Conservation (phyloP, 1,284 basidiomycete species). For the Tylopilus sp. region DNA sequence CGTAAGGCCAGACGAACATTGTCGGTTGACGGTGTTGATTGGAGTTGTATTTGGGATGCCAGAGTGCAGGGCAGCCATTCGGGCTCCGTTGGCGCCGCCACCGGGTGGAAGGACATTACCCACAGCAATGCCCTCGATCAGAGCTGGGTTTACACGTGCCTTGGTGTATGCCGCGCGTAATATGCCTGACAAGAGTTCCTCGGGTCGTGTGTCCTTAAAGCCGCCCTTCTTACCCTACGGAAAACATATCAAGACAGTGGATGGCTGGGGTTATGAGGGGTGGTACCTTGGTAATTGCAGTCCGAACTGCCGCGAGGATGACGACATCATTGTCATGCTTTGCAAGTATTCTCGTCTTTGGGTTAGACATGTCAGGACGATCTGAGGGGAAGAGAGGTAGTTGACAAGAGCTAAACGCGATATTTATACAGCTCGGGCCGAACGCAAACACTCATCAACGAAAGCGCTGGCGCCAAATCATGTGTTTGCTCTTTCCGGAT, state of each 20-base stretch:
- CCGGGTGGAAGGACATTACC: constrained; percentile 93
- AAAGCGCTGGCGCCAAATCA: neutral
- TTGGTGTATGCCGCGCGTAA: constrained; percentile 69
- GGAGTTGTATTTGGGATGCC: constrained; percentile 84
- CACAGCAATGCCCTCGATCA: constrained; percentile 88
- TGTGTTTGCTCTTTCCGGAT: constrained; percentile 17
- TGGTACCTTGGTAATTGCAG: constrained; percentile 82
- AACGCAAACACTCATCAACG: neutral
- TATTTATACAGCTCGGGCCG: neutral
- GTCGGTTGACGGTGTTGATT: constrained; percentile 90
- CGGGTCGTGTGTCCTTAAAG: constrained; percentile 90
- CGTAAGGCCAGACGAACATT: constrained; percentile 91
- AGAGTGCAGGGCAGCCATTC: constrained; percentile 91
- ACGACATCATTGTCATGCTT: constrained; percentile 83
- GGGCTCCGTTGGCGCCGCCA: constrained; percentile 86
- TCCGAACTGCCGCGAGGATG: constrained; percentile 83
- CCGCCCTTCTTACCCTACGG: constrained; percentile 82
- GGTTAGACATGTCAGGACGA: constrained; percentile 21
- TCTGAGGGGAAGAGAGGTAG: neutral
- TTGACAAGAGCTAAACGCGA: too few species aligned
- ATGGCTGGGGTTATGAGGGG: neutral
- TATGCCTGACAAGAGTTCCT: constrained; percentile 84
- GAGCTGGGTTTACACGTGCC: constrained; percentile 68
- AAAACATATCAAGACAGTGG: constrained; percentile 12
- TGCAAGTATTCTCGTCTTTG: constrained; percentile 47